phyloP scores from a whole-genome alignment of 805 yeast genomes.

The Lachancea sp. region DNA sequence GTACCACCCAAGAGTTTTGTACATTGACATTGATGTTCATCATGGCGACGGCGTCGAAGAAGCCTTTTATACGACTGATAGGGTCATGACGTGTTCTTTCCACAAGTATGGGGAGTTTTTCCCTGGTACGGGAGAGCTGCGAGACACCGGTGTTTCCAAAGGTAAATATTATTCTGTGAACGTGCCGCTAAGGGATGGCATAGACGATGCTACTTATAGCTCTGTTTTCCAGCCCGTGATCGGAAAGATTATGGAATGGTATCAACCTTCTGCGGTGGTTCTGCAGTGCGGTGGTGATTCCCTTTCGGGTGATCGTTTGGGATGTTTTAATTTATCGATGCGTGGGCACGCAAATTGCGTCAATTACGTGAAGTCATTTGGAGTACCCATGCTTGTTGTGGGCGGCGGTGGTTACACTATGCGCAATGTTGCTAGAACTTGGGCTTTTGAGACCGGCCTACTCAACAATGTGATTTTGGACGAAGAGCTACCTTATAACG shows the following conservation, averaged over 20 bases:
- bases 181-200: conserved; percentile 87
- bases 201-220: conserved; percentile 75
- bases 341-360: conserved; percentile 96
- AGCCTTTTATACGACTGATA: conserved; percentile 88
- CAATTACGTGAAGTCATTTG: conserved; percentile 75
- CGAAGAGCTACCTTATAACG: conserved; percentile 79
- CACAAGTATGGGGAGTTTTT: conserved; percentile 92
- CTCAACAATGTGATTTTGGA: conserved; percentile 63
- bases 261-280: conserved; percentile 94
- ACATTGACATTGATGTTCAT: conserved; percentile 90
- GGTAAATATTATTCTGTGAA: conserved; percentile 82
- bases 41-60: conserved; percentile 99
- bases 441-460: conserved; percentile 89
- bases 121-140: conserved; percentile 87
- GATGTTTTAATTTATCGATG: conserved; percentile 92
- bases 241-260: conserved; percentile 69
- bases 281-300: conserved; percentile 99
- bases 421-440: conserved; percentile 85
- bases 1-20: conserved; percentile 86
- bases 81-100: conserved; percentile 95
- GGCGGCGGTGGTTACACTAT: conserved; percentile 99
- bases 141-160: conserved; percentile 77
- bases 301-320: conserved; percentile 88
- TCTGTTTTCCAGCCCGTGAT: conserved; percentile 87
- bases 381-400: conserved; percentile 83